phyloP scores from a whole-genome alignment of 2,329 filamentous ascomycete species.

The Pestalotiopsis sp. region DNA sequence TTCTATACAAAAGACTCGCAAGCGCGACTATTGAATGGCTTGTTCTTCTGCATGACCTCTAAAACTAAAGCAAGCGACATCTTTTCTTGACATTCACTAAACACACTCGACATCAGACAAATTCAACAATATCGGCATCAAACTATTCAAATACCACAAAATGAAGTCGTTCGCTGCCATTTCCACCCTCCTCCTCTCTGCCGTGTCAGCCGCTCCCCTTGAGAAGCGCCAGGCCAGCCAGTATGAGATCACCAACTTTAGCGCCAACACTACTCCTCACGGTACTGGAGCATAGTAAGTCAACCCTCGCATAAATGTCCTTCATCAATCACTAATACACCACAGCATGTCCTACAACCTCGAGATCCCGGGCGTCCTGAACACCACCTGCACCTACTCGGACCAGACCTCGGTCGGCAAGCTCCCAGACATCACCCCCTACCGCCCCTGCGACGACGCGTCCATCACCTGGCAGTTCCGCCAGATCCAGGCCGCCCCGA shows the following conservation, averaged over 20 bases:
- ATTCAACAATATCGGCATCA: not conserved
- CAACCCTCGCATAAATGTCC: not conserved
- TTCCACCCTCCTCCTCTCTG: conserved; percentile 27
- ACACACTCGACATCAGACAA: not conserved
- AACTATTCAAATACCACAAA: not conserved
- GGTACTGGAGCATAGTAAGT: conserved; percentile 10
- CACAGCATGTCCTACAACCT: conserved; percentile 2
- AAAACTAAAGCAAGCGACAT: not conserved
- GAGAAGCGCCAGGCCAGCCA: conserved; percentile 10
- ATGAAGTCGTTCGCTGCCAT: conserved; percentile 12
- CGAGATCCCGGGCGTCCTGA: conserved; percentile 8
- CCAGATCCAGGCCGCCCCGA: not conserved
- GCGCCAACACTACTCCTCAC: conserved; percentile 12
- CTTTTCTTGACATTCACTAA: not conserved
- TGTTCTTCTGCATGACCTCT: too few species aligned
- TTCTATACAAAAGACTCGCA: too few species aligned
- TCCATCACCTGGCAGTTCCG: conserved; percentile 5
- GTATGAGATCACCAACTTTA: conserved; percentile 12
- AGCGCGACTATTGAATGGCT: too few species aligned
- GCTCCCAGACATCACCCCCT: conserved; percentile 7
- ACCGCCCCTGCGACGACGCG: not conserved
- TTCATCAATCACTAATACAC: not conserved
- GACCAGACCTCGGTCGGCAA: conserved; percentile 1
- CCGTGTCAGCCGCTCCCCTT: conserved; percentile 8
- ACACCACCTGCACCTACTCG: conserved; percentile 7